Conservation (phyloP, 345 rosid species). For the Euphorbia pulcherrima region DNA sequence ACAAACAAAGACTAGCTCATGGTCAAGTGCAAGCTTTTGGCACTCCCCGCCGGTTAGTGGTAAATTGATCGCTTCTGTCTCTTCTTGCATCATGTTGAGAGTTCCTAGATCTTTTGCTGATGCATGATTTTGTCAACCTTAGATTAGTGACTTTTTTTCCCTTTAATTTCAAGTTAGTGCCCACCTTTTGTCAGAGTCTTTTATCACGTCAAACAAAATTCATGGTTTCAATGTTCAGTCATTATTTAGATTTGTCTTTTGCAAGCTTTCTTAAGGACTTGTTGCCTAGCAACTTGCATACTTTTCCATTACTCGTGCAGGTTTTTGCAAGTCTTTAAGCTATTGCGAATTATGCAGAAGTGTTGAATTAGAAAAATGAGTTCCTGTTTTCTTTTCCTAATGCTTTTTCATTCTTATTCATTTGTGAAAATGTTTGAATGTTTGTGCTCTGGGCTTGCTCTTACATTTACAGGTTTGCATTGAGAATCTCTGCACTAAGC, state of each 20-base stretch:
- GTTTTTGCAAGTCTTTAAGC: background rate
- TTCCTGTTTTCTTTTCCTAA: background rate
- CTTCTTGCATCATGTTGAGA: conserved; percentile 13
- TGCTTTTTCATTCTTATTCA: background rate
- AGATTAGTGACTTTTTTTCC: background rate
- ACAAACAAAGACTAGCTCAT: conserved; percentile 61
- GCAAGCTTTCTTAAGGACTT: background rate
- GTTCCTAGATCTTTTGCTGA: background rate
- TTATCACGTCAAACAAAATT: background rate
- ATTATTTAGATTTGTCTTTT: conserved; percentile 1
- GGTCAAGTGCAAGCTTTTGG: conserved; percentile 69
- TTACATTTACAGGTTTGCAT: conserved; percentile 53
- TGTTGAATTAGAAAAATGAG: background rate
- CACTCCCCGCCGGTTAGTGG: conserved; percentile 97
- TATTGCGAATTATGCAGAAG: background rate
- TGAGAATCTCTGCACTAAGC: conserved; percentile 63
- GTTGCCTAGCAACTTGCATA: background rate
- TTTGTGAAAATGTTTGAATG: background rate
- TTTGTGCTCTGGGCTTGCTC: conserved; percentile 9
- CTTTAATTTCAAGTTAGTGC: background rate
- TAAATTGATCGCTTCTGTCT: conserved; percentile 28
- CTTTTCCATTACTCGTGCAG: background rate
- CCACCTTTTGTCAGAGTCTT: background rate
- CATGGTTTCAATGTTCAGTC: background rate
- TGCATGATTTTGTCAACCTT: background rate